phyloP scores from a whole-genome alignment of 2,329 filamentous ascomycete genomes.

The Alternaria rosae region DNA sequence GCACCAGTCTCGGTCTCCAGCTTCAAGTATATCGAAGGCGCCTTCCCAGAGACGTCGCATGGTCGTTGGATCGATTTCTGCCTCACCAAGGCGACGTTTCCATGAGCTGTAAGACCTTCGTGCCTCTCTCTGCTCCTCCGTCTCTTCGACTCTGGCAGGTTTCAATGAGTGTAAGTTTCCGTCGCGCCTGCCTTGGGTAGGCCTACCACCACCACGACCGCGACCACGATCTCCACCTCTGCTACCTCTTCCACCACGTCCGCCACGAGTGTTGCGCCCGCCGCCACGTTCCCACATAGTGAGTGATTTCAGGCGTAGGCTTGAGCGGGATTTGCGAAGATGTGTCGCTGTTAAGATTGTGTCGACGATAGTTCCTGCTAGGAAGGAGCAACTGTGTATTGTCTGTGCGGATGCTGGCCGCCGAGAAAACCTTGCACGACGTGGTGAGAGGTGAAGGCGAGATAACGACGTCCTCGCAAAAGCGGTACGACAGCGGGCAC shows the following conservation, averaged over 20 bases:
- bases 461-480: neutral
- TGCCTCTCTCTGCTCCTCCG: constrained; percentile 30
- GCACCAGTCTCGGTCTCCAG: constrained; percentile 39
- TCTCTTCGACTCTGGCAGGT: constrained; percentile 25
- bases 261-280: neutral
- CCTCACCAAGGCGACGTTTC: constrained; percentile 36
- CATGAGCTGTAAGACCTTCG: constrained; percentile 37
- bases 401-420: neutral
- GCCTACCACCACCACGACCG: neutral
- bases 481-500: neutral
- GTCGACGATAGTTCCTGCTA: neutral
- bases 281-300: constrained; percentile 1
- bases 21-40: constrained; percentile 37
- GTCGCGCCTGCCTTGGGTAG: neutral
- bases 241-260: neutral
- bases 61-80: constrained; percentile 19
- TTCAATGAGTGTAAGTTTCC: no score
- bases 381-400: neutral
- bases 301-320: neutral
- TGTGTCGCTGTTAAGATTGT: neutral
- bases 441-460: constrained; percentile 3
- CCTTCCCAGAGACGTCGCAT: constrained; percentile 39
- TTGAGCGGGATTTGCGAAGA: no score
- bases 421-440: neutral
- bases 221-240: neutral